Base-by-base conservation (phyloP, 257 asterid genomes). In the Ballota nigra region DNA sequence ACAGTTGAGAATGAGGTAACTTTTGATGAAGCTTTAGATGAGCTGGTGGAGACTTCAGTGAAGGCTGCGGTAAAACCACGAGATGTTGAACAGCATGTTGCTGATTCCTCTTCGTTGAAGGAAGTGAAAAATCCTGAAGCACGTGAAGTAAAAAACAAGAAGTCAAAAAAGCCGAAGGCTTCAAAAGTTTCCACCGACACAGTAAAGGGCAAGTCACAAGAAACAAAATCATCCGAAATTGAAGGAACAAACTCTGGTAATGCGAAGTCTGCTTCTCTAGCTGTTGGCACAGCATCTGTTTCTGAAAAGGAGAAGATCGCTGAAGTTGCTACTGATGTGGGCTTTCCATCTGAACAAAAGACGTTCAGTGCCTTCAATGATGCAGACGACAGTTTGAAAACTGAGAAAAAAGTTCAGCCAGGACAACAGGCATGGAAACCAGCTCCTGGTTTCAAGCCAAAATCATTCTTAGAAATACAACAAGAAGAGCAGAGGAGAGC, bases 401-500 rank as follows among this genome's bases (percentile, higher is more conserved):
- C 68, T 58, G 85, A 81, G 77, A 23, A 71, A 38, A 79, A 77
- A 49, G 71, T 5, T 51, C 83, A 76, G 72, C 65, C 80, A 11
- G 90, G 90, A 64, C 88, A 80, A 58, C 88, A 95, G 31, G 96
- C 94, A 63, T 95, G 99, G 99, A 95, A 95, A 83, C 91, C 91
- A 73, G 97, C 99, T 72, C 96, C 99, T 73, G 97, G 97, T 75
- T 90, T 95, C 84, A 92, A 85, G 82, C 96, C 97, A n/a, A 95
- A 90, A 77, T 92, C 99, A 23, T 75, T 95, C 8, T 64, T 92
- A 56, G 99, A 95, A 77, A 95, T 95, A 81, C 99, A 95, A 60
- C 91, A 81, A 81, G 99, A 95, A 82, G 98, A 95, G 82, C 96
- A 92, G 86, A 86, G 90, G 73, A 88, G 95, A 82, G 94, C 92